Evolutionary conservation across 2,329 filamentous ascomycete species (phyloP).

Genomic region (Aquanectria penicillioides): DNA sequence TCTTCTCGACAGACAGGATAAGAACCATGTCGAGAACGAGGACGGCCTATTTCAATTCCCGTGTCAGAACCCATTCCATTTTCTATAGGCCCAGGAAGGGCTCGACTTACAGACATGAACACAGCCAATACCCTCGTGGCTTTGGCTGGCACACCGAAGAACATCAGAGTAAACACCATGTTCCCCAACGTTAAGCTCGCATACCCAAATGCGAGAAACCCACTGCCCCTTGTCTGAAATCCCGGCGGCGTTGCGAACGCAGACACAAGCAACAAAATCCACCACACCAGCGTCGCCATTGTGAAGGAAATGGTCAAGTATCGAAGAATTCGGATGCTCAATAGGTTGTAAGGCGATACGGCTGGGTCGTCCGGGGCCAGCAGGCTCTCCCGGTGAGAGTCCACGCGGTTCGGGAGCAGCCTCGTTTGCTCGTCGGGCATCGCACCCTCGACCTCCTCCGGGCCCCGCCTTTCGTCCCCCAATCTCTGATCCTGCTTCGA

Average conservation of each 20-base stretch:
- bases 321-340: slow-evolving; percentile 84
- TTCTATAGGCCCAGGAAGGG: background rate
- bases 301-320: slow-evolving; percentile 82
- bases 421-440: slow-evolving; percentile 66
- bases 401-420: slow-evolving; percentile 74
- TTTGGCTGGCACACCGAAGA: slow-evolving; percentile 87
- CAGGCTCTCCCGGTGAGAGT: slow-evolving; percentile 52
- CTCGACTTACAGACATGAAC: slow-evolving; percentile 61
- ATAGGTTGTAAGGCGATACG: slow-evolving; percentile 94
- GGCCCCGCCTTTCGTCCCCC: slow-evolving; percentile 26
- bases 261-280: slow-evolving; percentile 87
- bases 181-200: slow-evolving; percentile 81
- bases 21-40: slow-evolving; percentile 76
- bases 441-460: slow-evolving; percentile 41
- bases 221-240: slow-evolving; percentile 87
- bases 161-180: slow-evolving; percentile 80
- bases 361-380: slow-evolving; percentile 56
- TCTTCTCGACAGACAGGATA: slow-evolving; percentile 77
- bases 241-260: slow-evolving; percentile 91
- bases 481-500: slow-evolving; percentile 38
- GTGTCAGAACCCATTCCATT: background rate
- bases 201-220: slow-evolving; percentile 89
- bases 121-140: slow-evolving; percentile 79
- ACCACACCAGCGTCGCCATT: slow-evolving; percentile 85
- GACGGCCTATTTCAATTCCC: slow-evolving; percentile 38